Evolutionary conservation across 2,329 filamentous ascomycete genomes (phyloP), one percentile per base, ranked within the genome.

Genomic region (Coniosporium tulheliwenetii): DNA sequence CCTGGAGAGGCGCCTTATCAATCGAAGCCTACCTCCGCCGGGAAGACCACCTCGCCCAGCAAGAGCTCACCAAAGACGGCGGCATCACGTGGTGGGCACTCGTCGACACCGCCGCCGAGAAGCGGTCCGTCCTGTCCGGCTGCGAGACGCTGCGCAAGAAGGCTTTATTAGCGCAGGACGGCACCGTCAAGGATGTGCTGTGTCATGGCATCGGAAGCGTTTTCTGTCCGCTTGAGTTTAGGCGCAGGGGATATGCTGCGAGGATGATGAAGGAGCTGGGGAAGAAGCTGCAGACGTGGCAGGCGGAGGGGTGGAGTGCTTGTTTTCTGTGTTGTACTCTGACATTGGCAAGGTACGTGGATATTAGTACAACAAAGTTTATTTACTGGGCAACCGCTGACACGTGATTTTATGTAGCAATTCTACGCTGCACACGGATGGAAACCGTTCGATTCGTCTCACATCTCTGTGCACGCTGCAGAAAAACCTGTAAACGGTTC

Each of bases 371-470:
- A 26, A 26, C 19, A 26, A 7, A 26, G 19, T 7, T n/a, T n/a
- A n/a, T n/a, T n/a, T 3, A 26, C 19, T 26, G 19, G 7, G 19
- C 19, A 26, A 26, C 19, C 38, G 38, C 44, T 39, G 39, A 48
- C 33, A 39, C 44, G 16, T 31, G 19, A 26, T 7, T 7, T 7
- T 3, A 7, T 26, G 36, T 39, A 54, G 65, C 64, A 66, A 33
- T 95, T 86, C 60, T 95, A 95, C 61, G 73, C 80, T 3, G 69
- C 67, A 30, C 69, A 76, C 47, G 85, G 85, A 37, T 95, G 87
- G 87, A 69, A 75, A 38, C 70, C 77, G 0, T 87, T 81, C 50
- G 67, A 73, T 14, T 89, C 83, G 43, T 67, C 71, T 1, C 86
- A 94, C 56, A 67, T 93, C 36, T 67, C 71, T 30, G 71, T 93